These are phyloP conservation scores for Cryptococcus floricola DNA, from an alignment of 1,284 basidiomycete species.

Conservation along the genomic window DNA sequence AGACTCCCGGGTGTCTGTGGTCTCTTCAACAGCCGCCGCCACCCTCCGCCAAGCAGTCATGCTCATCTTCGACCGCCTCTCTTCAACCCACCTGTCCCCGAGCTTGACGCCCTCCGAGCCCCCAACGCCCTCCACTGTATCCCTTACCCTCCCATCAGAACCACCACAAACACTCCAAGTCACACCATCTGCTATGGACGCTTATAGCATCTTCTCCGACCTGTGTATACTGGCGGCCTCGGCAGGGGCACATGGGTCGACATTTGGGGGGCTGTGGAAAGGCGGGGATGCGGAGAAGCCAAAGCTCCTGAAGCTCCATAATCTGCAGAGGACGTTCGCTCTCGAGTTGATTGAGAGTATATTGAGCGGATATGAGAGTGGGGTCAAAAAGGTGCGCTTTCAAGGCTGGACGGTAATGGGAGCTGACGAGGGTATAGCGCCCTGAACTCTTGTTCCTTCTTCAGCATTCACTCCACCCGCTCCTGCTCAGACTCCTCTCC, in stretches of 20 bases:
- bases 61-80: constrained; percentile 93
- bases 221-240: constrained; percentile 72
- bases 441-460: constrained; percentile 78
- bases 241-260: constrained; percentile 9
- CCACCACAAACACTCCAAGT: constrained; percentile 54
- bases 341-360: constrained; percentile 96
- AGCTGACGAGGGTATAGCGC: constrained; percentile 54
- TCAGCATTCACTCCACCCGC: constrained; percentile 80
- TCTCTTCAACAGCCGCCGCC: constrained; percentile 94
- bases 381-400: constrained; percentile 69
- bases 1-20: constrained; percentile 90
- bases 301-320: constrained; percentile 75
- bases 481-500: constrained; percentile 78
- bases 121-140: constrained; percentile 1
- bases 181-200: constrained; percentile 76
- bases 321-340: constrained; percentile 86
- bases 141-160: constrained; percentile 55
- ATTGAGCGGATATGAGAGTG: constrained; percentile 83
- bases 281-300: constrained; percentile 60
- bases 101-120: constrained; percentile 5
- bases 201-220: constrained; percentile 84
- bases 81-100: neutral
- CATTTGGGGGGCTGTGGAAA: constrained; percentile 31
- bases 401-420: neutral
- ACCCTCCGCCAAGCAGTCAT: constrained; percentile 94